phyloP scores from a whole-genome alignment of 495 filamentous ascomycete species.

The Annulohypoxylon maeteangense region DNA sequence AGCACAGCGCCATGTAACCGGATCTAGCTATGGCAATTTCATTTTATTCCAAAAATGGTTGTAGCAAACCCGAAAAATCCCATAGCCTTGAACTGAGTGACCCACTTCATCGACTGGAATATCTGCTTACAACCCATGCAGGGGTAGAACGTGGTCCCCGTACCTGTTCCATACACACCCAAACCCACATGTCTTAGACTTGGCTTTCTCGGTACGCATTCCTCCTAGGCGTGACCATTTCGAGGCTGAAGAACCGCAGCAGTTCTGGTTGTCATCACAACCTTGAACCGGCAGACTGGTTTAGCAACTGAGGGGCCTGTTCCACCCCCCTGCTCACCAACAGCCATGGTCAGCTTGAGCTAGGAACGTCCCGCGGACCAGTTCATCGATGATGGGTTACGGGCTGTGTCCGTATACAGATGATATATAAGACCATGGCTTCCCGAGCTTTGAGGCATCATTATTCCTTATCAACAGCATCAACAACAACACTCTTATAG shows the following conservation, averaged over 20 bases:
- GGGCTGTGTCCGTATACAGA: conserved; percentile 22
- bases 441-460: conserved; percentile 42
- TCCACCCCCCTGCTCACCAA: conserved; percentile 22
- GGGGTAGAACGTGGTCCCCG: neutral
- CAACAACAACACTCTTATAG: conserved; percentile 26
- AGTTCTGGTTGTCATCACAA: conserved; percentile 6
- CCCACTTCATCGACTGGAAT: neutral
- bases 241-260: conserved; percentile 35
- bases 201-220: conserved; percentile 24
- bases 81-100: conserved; percentile 11
- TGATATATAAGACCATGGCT: conserved; percentile 45
- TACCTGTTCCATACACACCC: conserved; percentile 12
- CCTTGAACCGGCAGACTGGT: conserved; percentile 20
- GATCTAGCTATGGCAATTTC: conserved; percentile 17
- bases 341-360: conserved; percentile 12
- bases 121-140: conserved; percentile 6
- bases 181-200: conserved; percentile 18
- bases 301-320: conserved; percentile 6
- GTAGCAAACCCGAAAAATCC: conserved; percentile 6
- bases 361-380: conserved; percentile 29
- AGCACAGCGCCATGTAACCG: conserved; percentile 18
- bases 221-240: conserved; percentile 27
- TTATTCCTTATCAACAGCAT: conserved; percentile 48
- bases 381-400: neutral
- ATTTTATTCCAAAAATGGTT: conserved; percentile 13